Evolutionary conservation across 352 stramenopile genomes (phyloP).

Genomic region (Phytophthora podocarpi): DNA sequence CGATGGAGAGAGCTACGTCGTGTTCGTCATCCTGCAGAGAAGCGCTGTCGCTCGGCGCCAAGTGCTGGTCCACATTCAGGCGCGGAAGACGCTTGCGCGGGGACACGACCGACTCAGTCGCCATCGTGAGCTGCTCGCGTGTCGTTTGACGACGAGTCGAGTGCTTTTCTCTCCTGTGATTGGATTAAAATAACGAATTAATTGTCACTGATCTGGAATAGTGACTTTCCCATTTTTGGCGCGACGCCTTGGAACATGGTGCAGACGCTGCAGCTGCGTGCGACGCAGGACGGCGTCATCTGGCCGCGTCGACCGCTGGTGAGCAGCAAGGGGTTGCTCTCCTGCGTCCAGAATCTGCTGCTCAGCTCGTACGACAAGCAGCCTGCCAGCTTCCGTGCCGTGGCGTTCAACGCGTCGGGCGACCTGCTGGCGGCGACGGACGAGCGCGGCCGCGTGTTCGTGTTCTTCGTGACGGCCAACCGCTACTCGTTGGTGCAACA

Average conservation of each 20-base stretch:
- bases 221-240: slow-evolving; percentile 3
- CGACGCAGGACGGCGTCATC: slow-evolving; percentile 74
- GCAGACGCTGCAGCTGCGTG: slow-evolving; percentile 64
- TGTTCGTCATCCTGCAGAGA: slow-evolving; percentile 1
- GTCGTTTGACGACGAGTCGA: slow-evolving; percentile 9
- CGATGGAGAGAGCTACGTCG: slow-evolving; percentile 14
- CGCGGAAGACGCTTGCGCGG: slow-evolving; percentile 39
- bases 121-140: slow-evolving; percentile 3
- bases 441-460: slow-evolving; percentile 81
- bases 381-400: slow-evolving; percentile 55
- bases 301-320: slow-evolving; percentile 75
- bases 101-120: slow-evolving; percentile 16
- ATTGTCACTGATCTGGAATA: neutral
- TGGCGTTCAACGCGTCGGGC: slow-evolving; percentile 70
- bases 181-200: neutral
- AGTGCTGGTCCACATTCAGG: slow-evolving; percentile 18
- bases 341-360: slow-evolving; percentile 69
- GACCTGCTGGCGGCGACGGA: slow-evolving; percentile 73
- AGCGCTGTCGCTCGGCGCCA: neutral
- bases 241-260: slow-evolving; percentile 48
- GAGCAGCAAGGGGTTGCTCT: slow-evolving; percentile 71
- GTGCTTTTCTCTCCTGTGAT: too few relatives aligned
- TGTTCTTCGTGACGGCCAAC: slow-evolving; percentile 78
- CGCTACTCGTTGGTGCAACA: slow-evolving; percentile 79
- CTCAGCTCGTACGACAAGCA: slow-evolving; percentile 64